Evolutionary conservation across 495 filamentous ascomycete species (phyloP).

Genomic region (Neurospora sp.): DNA sequence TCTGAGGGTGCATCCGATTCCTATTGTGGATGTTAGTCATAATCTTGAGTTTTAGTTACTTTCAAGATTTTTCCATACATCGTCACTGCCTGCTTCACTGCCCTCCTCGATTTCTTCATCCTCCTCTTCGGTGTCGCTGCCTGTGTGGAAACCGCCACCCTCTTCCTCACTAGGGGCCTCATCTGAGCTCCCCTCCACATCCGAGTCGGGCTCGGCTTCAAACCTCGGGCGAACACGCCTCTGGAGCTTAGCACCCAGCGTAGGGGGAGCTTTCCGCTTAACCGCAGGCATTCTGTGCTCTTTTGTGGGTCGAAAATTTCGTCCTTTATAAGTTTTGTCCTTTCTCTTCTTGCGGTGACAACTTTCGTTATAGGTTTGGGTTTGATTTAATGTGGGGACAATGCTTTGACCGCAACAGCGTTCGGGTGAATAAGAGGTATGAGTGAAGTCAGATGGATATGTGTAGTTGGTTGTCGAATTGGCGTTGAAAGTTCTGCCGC

Average conservation of each 20-base stretch:
- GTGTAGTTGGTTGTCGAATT: not conserved
- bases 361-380: not conserved
- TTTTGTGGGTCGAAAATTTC: not conserved
- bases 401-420: not conserved
- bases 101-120: constrained; percentile 18
- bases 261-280: constrained; percentile 22
- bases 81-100: constrained; percentile 23
- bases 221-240: constrained; percentile 49
- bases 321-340: not conserved
- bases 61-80: not conserved
- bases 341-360: not conserved
- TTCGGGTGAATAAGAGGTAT: not conserved
- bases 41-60: not conserved
- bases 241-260: constrained; percentile 31
- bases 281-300: constrained; percentile 14
- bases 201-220: constrained; percentile 46
- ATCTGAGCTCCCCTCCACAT: constrained; percentile 16
- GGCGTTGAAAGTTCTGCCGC: not conserved
- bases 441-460: not conserved
- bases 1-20: constrained; percentile 23
- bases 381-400: not conserved
- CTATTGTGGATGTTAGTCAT: not conserved
- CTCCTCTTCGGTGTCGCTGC: constrained; percentile 18
- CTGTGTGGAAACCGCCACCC: constrained; percentile 15
- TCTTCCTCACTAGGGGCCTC: constrained; percentile 27